Evolutionary conservation across 2,329 filamentous ascomycete species (phyloP).

Genomic region (Trichoderma oligosporum): DNA sequence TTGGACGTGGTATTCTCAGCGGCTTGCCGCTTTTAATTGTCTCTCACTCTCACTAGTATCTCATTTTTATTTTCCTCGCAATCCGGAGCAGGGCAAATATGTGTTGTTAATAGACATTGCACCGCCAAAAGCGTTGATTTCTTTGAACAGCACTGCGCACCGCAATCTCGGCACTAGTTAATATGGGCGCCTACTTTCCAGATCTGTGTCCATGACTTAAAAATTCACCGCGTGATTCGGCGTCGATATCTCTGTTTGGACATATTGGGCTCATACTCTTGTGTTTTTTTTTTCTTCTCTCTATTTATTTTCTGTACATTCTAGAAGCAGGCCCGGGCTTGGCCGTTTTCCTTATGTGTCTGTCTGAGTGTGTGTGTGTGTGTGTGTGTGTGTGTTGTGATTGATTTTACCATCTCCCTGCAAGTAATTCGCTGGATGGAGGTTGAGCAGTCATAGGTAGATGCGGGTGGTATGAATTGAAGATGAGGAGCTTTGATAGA

Average conservation of each 20-base stretch:
- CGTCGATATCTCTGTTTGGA: conserved; percentile 31
- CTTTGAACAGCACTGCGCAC: conserved; percentile 10
- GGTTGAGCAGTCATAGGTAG: conserved; percentile 10
- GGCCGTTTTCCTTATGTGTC: conserved; percentile 28
- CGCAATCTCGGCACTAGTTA: conserved; percentile 11
- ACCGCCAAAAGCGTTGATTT: conserved; percentile 1
- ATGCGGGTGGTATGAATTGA: neutral
- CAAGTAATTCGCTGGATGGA: conserved; percentile 29
- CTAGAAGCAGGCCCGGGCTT: conserved; percentile 33
- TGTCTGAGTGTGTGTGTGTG: conserved; percentile 16
- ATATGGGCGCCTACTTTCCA: neutral
- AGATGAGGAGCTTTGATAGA: neutral
- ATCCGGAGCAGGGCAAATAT: neutral
- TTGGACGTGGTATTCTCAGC: conserved; percentile 17
- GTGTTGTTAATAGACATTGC: conserved; percentile 1
- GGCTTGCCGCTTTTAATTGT: conserved; percentile 17
- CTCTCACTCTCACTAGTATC: conserved; percentile 11
- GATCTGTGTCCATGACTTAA: conserved; percentile 13
- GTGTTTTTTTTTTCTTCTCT: conserved; percentile 24
- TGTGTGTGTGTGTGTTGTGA: conserved; percentile 17
- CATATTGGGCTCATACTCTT: conserved; percentile 33
- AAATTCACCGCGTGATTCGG: conserved; percentile 26
- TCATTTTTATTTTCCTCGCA: neutral
- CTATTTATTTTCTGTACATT: conserved; percentile 33
- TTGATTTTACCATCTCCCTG: conserved; percentile 33